Evolutionary conservation across 2,329 filamentous ascomycete genomes (phyloP).

Genomic region (Ophiostoma triangulosporum): DNA sequence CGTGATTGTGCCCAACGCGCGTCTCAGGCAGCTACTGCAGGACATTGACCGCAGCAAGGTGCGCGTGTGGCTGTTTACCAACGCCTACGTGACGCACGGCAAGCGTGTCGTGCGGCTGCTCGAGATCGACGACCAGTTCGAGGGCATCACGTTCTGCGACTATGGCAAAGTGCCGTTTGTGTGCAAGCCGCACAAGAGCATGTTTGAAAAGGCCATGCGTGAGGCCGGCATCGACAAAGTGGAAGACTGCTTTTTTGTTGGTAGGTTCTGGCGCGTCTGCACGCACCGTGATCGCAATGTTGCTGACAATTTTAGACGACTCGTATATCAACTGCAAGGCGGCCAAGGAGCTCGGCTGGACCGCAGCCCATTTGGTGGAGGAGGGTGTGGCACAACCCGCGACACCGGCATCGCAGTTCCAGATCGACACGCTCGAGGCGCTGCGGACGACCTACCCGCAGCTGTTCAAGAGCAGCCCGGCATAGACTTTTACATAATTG

Average conservation of each 20-base stretch:
- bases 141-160: slow-evolving; percentile 90
- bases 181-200: slow-evolving; percentile 73
- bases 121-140: slow-evolving; percentile 76
- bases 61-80: slow-evolving; percentile 87
- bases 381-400: slow-evolving; percentile 50
- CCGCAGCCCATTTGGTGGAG: slow-evolving; percentile 72
- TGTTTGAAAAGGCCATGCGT: slow-evolving; percentile 80
- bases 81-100: slow-evolving; percentile 84
- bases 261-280: neutral
- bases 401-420: slow-evolving; percentile 54
- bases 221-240: slow-evolving; percentile 59
- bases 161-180: slow-evolving; percentile 61
- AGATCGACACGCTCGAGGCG: slow-evolving; percentile 64
- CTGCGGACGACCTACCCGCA: slow-evolving; percentile 66
- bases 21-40: slow-evolving; percentile 61
- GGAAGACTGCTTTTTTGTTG: slow-evolving; percentile 76
- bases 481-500: neutral
- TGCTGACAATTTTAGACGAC: slow-evolving; percentile 44
- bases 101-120: slow-evolving; percentile 69
- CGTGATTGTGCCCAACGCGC: slow-evolving; percentile 65
- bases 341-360: slow-evolving; percentile 74
- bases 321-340: slow-evolving; percentile 69
- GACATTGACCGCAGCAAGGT: slow-evolving; percentile 77
- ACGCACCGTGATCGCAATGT: too few relatives aligned
- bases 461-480: slow-evolving; percentile 53